Percentiles rank a stretch among this genome's conserved stretches.
Conservation (phyloP, 371 early-diverging fungal genomes). For the Saksenaea oblongispora region DNA sequence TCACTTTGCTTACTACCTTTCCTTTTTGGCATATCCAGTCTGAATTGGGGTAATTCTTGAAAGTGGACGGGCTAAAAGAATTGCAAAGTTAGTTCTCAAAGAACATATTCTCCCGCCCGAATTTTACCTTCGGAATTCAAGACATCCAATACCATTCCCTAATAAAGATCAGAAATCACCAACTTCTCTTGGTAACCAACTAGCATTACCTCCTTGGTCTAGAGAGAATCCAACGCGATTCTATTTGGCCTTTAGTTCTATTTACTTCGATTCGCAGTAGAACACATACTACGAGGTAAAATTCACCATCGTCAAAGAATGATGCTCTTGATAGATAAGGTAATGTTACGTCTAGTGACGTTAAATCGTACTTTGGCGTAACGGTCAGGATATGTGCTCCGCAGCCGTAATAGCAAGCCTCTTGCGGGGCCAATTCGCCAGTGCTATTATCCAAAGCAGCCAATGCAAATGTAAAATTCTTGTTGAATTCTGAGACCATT, state of each 20-base stretch:
- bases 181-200: not conserved
- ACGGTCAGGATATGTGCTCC: not conserved
- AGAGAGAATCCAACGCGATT: not conserved
- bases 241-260: not conserved
- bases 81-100: not conserved
- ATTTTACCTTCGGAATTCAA: not conserved
- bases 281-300: not conserved
- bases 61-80: not conserved
- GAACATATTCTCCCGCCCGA: not conserved
- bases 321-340: not conserved
- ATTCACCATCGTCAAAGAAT: not conserved
- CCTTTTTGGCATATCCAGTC: not conserved
- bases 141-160: not conserved
- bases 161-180: not conserved
- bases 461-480: not conserved
- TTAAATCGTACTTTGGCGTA: not conserved
- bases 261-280: not conserved
- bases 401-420: slow-evolving; percentile 1
- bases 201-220: not conserved
- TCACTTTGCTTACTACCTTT: not conserved
- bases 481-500: not conserved
- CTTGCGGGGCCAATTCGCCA: not conserved
- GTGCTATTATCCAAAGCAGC: not conserved
- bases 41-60: not conserved
- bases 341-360: not conserved